Base-by-base conservation (phyloP, 495 filamentous ascomycete species). In the Penicillium simplicissimum region DNA sequence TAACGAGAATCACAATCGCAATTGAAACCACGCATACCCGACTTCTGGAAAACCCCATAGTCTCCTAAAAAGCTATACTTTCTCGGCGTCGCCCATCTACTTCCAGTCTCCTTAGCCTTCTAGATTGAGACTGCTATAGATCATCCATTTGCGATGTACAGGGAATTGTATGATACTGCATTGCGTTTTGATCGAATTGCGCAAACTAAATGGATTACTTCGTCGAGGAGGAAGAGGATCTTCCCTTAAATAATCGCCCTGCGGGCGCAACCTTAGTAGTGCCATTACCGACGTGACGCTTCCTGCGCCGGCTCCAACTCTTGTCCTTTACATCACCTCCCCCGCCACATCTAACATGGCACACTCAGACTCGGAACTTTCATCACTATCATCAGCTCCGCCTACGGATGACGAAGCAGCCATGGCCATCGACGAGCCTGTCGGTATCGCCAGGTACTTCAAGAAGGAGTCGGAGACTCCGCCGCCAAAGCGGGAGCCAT, bases 401-500 rank as follows among this genome's bases (percentile, higher is more conserved):
- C 80, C 81, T 48, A 82, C 82, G 19, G 84, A 83, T 66, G 82
- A 85, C 57, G 85, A 87, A 66, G 73, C 76, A 15, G 65, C 77
- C 48, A 75, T 75, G 65, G 71, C 74, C 23, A 58, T 77, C 38
- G 75, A 76, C 40, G 76, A 81, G 60, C 73, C 76, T 52, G 70
- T 74, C 47, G 76, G 74, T 35, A 82, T 78, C 43, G 70, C 76
- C 42, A 78, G 77, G 60, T 81, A 80, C 67, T 79, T 79, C 61
- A 80, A 79, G 69, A 76, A 81, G 68, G 74, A 80, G 68, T 79
- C 80, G 52, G 75, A 78, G 65, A 84, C 88, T 64, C 88, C 89
- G 53, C 89, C 90, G 34, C 81, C 87, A 60, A 89, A 88, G 79
- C 82, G 92, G 65, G 85, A 87, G 54, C 87, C 91, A 33, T 94